phyloP scores from a whole-genome alignment of 805 yeast genomes.

The Candida pseudofarinosa region DNA sequence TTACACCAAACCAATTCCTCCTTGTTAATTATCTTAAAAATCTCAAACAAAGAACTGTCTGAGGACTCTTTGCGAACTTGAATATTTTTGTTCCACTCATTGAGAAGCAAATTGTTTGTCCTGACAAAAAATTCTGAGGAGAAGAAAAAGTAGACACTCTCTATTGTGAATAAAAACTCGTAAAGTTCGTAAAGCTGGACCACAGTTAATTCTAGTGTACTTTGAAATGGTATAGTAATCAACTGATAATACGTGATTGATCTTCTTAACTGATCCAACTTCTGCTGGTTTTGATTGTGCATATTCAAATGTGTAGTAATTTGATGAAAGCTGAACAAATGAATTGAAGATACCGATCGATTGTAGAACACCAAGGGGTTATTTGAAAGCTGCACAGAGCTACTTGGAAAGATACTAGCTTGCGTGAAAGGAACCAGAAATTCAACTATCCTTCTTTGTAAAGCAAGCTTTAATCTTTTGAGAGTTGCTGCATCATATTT shows the following conservation, averaged over 20 bases:
- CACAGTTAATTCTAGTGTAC: slow-evolving; percentile 10
- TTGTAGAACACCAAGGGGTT: slow-evolving; percentile 28
- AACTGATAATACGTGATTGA: slow-evolving; percentile 30
- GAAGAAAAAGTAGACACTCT: slow-evolving; percentile 20
- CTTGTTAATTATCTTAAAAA: slow-evolving; percentile 8
- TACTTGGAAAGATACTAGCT: slow-evolving; percentile 16
- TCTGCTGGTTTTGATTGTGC: slow-evolving; percentile 27
- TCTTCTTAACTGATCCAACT: slow-evolving; percentile 22
- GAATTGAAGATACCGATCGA: slow-evolving; percentile 22
- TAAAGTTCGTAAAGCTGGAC: slow-evolving; percentile 28
- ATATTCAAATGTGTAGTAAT: slow-evolving; percentile 21
- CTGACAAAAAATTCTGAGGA: slow-evolving; percentile 14
- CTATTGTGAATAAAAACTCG: slow-evolving; percentile 25
- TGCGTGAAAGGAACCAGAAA: slow-evolving; percentile 20
- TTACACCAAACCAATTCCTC: slow-evolving; percentile 10
- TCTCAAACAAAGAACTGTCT: slow-evolving; percentile 8
- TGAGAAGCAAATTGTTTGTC: slow-evolving; percentile 13
- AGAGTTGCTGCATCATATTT: slow-evolving; percentile 15
- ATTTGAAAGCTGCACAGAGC: slow-evolving; percentile 10
- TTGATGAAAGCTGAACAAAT: slow-evolving; percentile 29
- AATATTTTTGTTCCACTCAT: slow-evolving; percentile 13
- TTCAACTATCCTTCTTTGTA: slow-evolving; percentile 27
- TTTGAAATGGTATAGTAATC: slow-evolving; percentile 21
- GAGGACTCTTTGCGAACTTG: slow-evolving; percentile 9
- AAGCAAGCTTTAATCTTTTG: slow-evolving; percentile 21